phyloP scores from a whole-genome alignment of 2,329 filamentous ascomycete species.

The Paradendryphiella salina region DNA sequence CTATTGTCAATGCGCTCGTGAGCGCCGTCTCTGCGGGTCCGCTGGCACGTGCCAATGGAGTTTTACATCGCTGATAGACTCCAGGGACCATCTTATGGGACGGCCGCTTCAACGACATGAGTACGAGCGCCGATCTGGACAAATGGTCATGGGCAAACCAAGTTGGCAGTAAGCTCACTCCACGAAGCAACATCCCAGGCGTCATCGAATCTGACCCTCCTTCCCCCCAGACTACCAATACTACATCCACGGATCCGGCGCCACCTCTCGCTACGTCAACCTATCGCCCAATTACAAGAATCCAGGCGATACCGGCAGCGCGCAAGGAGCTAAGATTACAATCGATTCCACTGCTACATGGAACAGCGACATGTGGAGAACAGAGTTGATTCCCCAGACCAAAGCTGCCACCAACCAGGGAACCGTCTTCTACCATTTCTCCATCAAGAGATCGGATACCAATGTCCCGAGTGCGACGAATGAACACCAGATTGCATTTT shows the following conservation, averaged over 20 bases:
- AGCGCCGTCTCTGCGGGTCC: conserved; percentile 41
- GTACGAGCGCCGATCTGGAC: conserved; percentile 58
- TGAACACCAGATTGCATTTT: conserved; percentile 69
- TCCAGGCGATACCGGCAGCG: conserved; percentile 63
- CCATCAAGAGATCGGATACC: conserved; percentile 60
- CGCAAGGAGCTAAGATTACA: conserved; percentile 69
- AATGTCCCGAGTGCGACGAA: conserved; percentile 65
- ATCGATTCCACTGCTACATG: conserved; percentile 67
- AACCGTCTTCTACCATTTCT: conserved; percentile 73
- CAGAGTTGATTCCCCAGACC: conserved; percentile 74
- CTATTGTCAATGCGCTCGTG: conserved; percentile 36
- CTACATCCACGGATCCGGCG: conserved; percentile 69
- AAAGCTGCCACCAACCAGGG: conserved; percentile 66
- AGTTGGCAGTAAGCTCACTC: conserved; percentile 66
- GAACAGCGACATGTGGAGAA: conserved; percentile 76
- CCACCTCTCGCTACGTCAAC: conserved; percentile 63
- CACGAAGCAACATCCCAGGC: too few relatives aligned
- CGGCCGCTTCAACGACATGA: conserved; percentile 66
- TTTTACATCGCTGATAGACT: not conserved
- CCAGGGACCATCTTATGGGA: conserved; percentile 63
- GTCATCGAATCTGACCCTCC: not conserved
- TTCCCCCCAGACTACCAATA: conserved; percentile 47
- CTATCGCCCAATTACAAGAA: conserved; percentile 66
- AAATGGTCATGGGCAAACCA: conserved; percentile 70
- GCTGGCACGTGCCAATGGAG: not conserved